Evolutionary conservation across 2,329 filamentous ascomycete species (phyloP), one percentile per base, ranked within the genome.

Genomic region (Cryoendolithus antarcticus): DNA sequence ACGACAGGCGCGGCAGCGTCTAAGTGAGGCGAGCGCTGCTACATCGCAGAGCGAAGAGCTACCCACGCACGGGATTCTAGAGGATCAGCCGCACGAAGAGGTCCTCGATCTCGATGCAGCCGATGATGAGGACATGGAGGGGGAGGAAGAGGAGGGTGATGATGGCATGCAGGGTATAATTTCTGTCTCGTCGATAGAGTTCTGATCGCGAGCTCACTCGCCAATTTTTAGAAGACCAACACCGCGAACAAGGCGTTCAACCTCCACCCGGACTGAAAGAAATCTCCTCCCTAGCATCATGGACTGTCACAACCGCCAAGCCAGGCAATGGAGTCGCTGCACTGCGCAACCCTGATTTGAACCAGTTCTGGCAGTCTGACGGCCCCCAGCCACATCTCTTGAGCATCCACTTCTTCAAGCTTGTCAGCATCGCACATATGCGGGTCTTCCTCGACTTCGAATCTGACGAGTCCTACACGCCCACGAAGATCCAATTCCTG

Each of bases 381-480:
- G 85, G 84, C 2, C 83, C 84, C 1, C 84, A 91, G 56, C 84
- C 84, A 4, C 84, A 91, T 54, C 74, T 79, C 45, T 70, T 91
- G 35, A 89, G 83, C 43, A 82, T 91, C 31, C 85, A 91, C 61
- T 91, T 91, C 60, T 78, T 86, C 62, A 86, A 86, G 51, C 74
- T 83, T 6, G 84, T 88, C 32, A 79, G 78, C 43, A 86, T 91
- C 45, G 77, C 80, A 4, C 76, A 78, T 21, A 77, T 91, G 37
- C 73, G 83, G n/a, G 76, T 91, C 51, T 88, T 82, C 50, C 78
- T 98, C 33, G 88, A 98, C 63, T 94, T 93, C 60, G 79, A 81
- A 45, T 76, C 85, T 39, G 91, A 98, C 61, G 91, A 98, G 63
- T 91, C 83, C 32, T 98, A 98, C 60, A 98, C 91, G 3, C 91